Evolutionary conservation across 208 protist species (phyloP), one percentile per base, ranked within the genome.

Genomic region (Leishmania gerbilli): DNA sequence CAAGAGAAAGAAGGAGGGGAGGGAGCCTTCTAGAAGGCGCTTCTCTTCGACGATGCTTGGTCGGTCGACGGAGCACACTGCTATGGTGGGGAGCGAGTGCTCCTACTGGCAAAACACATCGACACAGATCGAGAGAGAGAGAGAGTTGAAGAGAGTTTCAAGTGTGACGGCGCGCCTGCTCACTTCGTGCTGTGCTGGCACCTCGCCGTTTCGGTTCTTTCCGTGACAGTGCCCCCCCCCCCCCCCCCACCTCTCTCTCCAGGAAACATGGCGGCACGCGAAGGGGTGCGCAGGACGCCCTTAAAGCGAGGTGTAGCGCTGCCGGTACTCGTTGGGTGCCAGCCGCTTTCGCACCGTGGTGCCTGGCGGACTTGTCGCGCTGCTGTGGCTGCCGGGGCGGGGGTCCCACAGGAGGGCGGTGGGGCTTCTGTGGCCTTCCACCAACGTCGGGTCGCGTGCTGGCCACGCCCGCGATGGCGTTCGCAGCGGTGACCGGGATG

Each of bases 231-330:
- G 17, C 37, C 37, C 37, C 37, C 37, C 37, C 37, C 37, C 37
- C 0, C 37, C 37, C 37, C 37, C 1, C 0, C 37, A 34, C 37
- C 37, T 1, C 27, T 2, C 69, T 34, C 13, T 24, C 9, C 13
- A 15, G n/a, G 19, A 64, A 60, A 40, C 31, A 65, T 17, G 21
- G 31, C 19, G 17, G 17, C 65, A 58, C 37, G 40, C 65, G n/a
- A 60, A 65, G 24, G 64, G 51, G 71, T 9, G 31, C 13, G 21
- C 34, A 64, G 17, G 17, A 53, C 19, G 17, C n/a, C 37, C 13
- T 76, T 84, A 85, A 15, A 89, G 55, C 7, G 64, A 76, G 19
- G 84, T 84, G 76, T 86, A 90, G 11, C 84, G 80, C 76, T 86
- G 87, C 1, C 74, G 78, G 75, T 88, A 87, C 34, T 79, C 80